Conservation (phyloP, 257 asterid genomes). For the Jaltomata sinuosa region DNA sequence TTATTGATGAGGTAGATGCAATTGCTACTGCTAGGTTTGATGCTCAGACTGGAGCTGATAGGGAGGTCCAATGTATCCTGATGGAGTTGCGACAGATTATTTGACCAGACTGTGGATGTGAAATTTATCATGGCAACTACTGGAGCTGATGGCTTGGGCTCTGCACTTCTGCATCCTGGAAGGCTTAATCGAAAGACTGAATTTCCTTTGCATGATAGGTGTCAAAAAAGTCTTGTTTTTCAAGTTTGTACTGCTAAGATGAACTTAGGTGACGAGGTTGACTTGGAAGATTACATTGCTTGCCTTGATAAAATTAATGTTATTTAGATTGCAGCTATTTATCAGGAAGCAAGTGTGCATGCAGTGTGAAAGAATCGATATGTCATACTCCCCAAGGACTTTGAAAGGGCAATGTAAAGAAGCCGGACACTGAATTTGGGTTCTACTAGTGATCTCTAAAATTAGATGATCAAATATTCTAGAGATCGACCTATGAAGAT, state of each 20-base stretch:
- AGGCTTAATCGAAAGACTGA: constrained; percentile 84
- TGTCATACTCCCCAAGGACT: constrained; percentile 73
- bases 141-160: constrained; percentile 81
- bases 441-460: constrained; percentile 40
- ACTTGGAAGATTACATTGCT: constrained; percentile 77
- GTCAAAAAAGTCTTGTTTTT: constrained; percentile 76
- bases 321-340: constrained; percentile 58
- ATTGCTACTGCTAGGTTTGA: too few species aligned
- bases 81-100: constrained; percentile 75
- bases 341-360: constrained; percentile 90
- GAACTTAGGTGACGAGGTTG: constrained; percentile 79
- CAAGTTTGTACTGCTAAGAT: constrained; percentile 90
- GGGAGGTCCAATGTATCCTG: constrained; percentile 83
- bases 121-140: constrained; percentile 86
- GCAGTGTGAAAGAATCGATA: constrained; percentile 82
- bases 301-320: constrained; percentile 82
- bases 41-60: constrained; percentile 88
- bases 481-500: not conserved
- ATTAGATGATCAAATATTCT: not conserved
- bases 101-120: constrained; percentile 81
- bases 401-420: constrained; percentile 80
- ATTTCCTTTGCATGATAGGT: constrained; percentile 83
- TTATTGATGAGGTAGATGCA: too few species aligned
- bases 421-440: constrained; percentile 77
- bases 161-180: constrained; percentile 87